Conservation (phyloP, 208 protist genomes). For the Crithidia sp. region DNA sequence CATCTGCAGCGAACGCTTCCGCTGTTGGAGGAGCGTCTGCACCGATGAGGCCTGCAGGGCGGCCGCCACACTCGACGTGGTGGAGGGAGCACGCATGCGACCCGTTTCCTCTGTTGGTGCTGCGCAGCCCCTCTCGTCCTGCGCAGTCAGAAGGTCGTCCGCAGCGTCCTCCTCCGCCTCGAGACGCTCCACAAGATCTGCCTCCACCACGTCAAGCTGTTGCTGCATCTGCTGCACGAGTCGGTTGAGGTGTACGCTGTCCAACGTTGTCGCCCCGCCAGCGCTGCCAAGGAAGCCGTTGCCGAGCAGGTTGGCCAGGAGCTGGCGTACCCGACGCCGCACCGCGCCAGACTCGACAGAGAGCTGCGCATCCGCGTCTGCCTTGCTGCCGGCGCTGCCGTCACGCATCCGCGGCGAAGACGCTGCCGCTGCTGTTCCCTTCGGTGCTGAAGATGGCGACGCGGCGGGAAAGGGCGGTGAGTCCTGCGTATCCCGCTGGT, state of each 20-base stretch:
- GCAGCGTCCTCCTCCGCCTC: slow-evolving; percentile 4
- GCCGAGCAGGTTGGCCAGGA: slow-evolving; percentile 20
- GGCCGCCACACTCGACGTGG: neutral
- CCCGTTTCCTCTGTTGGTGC: neutral
- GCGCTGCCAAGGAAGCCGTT: slow-evolving; percentile 19
- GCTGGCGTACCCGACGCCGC: slow-evolving; percentile 22
- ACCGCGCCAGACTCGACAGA: slow-evolving; percentile 14
- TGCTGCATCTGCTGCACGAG: slow-evolving; percentile 29
- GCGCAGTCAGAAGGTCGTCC: neutral
- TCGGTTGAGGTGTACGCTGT: slow-evolving; percentile 5
- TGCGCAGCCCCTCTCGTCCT: neutral
- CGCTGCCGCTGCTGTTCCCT: neutral
- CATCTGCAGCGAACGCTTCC: slow-evolving; percentile 2
- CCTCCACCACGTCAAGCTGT: slow-evolving; percentile 26
- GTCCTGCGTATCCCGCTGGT: neutral
- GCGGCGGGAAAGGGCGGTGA: too few relatives aligned
- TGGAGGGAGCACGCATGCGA: slow-evolving; percentile 3
- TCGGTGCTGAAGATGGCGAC: neutral
- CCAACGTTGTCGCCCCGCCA: slow-evolving; percentile 8
- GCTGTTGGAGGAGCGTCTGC: slow-evolving; percentile 13
- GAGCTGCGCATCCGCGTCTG: slow-evolving; percentile 6
- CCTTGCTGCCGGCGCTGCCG: slow-evolving; percentile 10
- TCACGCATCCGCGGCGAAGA: slow-evolving; percentile 2
- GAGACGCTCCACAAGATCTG: slow-evolving; percentile 1
- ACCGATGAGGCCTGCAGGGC: neutral